phyloP scores from a whole-genome alignment of 768 basidiomycete genomes.

The Suillus brevipes region DNA sequence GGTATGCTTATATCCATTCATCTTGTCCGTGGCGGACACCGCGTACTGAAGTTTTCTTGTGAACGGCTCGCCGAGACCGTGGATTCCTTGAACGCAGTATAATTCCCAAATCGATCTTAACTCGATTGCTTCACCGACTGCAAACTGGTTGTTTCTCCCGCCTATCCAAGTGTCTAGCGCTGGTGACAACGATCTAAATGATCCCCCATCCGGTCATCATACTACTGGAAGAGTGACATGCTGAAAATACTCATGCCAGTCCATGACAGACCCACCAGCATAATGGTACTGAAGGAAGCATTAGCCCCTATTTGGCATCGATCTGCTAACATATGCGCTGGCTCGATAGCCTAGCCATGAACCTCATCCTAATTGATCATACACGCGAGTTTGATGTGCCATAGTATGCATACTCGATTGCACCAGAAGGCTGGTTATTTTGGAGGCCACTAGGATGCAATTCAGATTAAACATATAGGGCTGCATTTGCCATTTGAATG shows the following conservation, averaged over 20 bases:
- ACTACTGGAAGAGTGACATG: neutral
- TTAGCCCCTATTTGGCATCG: neutral
- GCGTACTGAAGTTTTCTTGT: neutral
- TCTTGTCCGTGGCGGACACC: neutral
- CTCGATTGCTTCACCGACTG: neutral
- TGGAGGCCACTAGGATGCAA: too few species aligned
- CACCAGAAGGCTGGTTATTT: too few species aligned
- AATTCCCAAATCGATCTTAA: neutral
- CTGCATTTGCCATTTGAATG: too few species aligned
- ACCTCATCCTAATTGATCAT: too few species aligned
- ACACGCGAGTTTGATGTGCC: too few species aligned
- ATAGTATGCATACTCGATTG: too few species aligned
- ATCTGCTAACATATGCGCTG: neutral
- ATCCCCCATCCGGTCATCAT: neutral
- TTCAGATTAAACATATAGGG: too few species aligned
- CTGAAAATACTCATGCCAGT: neutral
- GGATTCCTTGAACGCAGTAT: neutral
- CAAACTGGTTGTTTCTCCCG: neutral
- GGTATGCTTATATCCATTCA: neutral
- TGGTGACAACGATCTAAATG: neutral
- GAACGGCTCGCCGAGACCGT: neutral
- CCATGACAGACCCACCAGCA: too few species aligned
- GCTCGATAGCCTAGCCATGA: neutral
- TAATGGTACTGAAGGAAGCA: neutral
- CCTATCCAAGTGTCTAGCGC: neutral